Base-by-base conservation (phyloP, 805 yeast species). In the Pachysolen tannophilus region DNA sequence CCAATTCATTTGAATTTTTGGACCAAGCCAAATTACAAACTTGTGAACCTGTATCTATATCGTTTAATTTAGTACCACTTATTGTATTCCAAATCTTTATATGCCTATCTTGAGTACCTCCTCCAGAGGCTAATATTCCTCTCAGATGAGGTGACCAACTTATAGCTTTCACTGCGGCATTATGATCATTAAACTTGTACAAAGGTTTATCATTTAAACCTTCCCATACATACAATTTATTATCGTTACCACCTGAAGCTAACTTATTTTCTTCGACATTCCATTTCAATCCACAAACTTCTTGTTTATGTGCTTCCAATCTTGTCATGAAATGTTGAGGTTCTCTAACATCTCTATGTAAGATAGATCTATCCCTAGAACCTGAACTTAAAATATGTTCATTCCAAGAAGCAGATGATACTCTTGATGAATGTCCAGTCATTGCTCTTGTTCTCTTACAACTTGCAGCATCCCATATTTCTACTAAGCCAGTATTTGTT, bases 71-170 rank as follows among this genome's bases (percentile, higher is more conserved):
- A 17, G 68, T 55, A 1, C 96, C 95, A 6, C 82, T 83, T 30
- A 78, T 60, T 0, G 95, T 82, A 55, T 88, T 92, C 97, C 97
- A 92, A 17, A 87, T 76, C 55, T 88, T 84, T 46, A 92, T 81
- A 26, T 79, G 71, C 38, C 90, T 76, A 57, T 92, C 98, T 1
- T 94, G 88, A 1, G 97, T 87, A 25, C 98, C 98, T 14, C 98
- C 98, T 11, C 98, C 98, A 2, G 92, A 75, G 1, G 97, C 97
- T 37, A 92, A 57, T 3, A 88, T 69, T 1, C 97, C 97, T 37
- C 97, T 65, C 53, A 86, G 95, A 53, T 92, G 97, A 3, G 98
- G 97, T 1, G 94, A 83, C 98, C 98, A 92, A 2, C 95, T 84
- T 35, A 92, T 70, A 1, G 97, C 98, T 58, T 92, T 92, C 3